Evolutionary conservation across 352 stramenopile species (phyloP).

Genomic region (Nothophytophthora sp.): DNA sequence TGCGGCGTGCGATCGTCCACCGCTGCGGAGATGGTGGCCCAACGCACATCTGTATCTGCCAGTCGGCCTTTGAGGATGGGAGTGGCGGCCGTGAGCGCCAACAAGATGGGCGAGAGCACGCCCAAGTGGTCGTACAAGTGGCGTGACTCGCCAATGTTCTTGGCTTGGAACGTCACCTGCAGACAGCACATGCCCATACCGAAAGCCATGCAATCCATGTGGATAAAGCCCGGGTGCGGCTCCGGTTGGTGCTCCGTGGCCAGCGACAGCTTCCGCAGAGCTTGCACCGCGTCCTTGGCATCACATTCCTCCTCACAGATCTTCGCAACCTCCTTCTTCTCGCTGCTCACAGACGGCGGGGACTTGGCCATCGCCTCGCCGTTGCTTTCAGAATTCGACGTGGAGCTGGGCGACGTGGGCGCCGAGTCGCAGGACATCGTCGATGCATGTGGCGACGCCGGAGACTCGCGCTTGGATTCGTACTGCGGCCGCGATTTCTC

Average conservation of each 20-base stretch:
- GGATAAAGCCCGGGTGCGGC: constrained; percentile 90
- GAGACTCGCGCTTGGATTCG: constrained; percentile 55
- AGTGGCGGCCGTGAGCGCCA: constrained; percentile 98
- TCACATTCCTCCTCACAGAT: constrained; percentile 41
- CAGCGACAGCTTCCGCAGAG: constrained; percentile 16
- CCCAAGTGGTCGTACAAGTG: constrained; percentile 99
- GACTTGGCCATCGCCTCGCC: constrained; percentile 75
- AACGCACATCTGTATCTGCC: constrained; percentile 92
- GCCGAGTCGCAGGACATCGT: constrained; percentile 18
- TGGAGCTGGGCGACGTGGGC: constrained; percentile 37
- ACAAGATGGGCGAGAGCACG: constrained; percentile 98
- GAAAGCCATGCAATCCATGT: constrained; percentile 99
- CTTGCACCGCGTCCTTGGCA: constrained; percentile 52
- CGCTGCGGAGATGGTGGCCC: constrained; percentile 97
- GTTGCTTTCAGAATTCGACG: constrained; percentile 54
- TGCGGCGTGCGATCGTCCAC: constrained; percentile 96
- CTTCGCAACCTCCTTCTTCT: constrained; percentile 4
- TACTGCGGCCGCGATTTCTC: constrained; percentile 80
- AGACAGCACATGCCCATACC: constrained; percentile 99
- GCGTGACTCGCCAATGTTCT: constrained; percentile 98
- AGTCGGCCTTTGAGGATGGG: constrained; percentile 96
- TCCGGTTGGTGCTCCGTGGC: constrained; percentile 73
- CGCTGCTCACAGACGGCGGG: constrained; percentile 22
- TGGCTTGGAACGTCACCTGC: constrained; percentile 98
- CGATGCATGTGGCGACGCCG: constrained; percentile 15